These are phyloP conservation scores for Phytophthora uliginosa DNA, from an alignment of 352 stramenopile genomes.

Conservation along the genomic window DNA sequence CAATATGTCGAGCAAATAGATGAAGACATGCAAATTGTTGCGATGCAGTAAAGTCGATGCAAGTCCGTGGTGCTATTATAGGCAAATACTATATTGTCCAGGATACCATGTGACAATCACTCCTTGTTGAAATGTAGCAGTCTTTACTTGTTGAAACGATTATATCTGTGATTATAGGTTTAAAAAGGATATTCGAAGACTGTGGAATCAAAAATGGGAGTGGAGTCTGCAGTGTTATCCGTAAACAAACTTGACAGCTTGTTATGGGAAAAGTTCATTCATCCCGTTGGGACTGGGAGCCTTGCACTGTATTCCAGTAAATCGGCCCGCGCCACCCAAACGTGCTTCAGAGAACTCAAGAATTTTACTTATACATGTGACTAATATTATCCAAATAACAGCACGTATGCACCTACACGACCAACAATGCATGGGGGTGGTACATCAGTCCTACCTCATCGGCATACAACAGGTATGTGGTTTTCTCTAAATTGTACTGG, in stretches of 20 bases:
- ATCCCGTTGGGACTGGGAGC: neutral
- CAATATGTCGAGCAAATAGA: neutral
- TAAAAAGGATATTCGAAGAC: too few species aligned
- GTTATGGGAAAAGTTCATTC: neutral
- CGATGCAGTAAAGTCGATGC: too few species aligned
- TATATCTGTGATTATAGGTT: too few species aligned
- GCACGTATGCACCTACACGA: neutral
- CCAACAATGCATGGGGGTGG: neutral
- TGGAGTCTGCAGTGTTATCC: neutral
- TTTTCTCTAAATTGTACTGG: too few species aligned
- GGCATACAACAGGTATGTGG: too few species aligned
- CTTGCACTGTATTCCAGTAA: neutral
- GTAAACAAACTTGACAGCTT: neutral
- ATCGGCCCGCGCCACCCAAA: neutral
- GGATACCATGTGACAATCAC: too few species aligned
- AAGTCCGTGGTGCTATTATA: too few species aligned
- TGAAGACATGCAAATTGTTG: neutral
- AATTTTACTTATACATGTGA: neutral
- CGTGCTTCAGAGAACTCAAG: neutral
- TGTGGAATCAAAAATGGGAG: too few species aligned
- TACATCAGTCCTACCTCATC: too few species aligned
- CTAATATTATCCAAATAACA: neutral
- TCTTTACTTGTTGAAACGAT: too few species aligned
- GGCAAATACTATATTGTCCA: too few species aligned
- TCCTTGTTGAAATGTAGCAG: too few species aligned